Evolutionary conservation across 129 eudicot species (phyloP), one percentile per base, ranked within the genome.

Genomic region (Flaveria bidentis): DNA sequence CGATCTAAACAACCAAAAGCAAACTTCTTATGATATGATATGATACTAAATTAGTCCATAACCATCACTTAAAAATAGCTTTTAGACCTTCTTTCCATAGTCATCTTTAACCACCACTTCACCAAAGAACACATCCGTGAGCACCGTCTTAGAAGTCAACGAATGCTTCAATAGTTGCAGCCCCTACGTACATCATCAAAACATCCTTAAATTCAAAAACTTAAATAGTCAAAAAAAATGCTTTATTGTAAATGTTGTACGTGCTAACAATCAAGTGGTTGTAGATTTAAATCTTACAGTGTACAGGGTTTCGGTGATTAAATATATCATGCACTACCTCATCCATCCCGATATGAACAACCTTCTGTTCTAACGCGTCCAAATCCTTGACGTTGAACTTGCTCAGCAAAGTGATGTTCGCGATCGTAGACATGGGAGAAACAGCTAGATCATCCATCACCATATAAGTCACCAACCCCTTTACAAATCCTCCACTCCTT

Each of bases 371-470:
- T 10, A 75, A 26, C 0, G n/a, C 71, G 60, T 49, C 71, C 70
- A 61, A 15, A 62, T 62, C 71, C 47, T 75, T 62, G 23, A 75
- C 16, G 17, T 61, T 75, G 25, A 60, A 75, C 71, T 75, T 75
- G 20, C 44, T 62, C 7, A 75, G 47, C 71, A 26, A 44, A 61
- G 61, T 51, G 25, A 49, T 46, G 26, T 14, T 74, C 9, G 78
- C 45, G 26, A 75, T 75, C 8, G 71, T 46, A 45, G 78, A 26
- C 60, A 75, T 75, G 2, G 71, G 78, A 41, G 57, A 20, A 41
- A 61, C 78, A 9, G 2, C 47, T 5, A 74, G 55, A 44, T 74
- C 46, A 74, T 74, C 78, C 58, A 26, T 44, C 70, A 74, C 78
- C 58, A 74, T 60, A 53, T 74, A 74, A 1, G 47, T 74, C n/a